Base-by-base conservation (phyloP, 345 rosid genomes). In the Atalantia buxifolia region DNA sequence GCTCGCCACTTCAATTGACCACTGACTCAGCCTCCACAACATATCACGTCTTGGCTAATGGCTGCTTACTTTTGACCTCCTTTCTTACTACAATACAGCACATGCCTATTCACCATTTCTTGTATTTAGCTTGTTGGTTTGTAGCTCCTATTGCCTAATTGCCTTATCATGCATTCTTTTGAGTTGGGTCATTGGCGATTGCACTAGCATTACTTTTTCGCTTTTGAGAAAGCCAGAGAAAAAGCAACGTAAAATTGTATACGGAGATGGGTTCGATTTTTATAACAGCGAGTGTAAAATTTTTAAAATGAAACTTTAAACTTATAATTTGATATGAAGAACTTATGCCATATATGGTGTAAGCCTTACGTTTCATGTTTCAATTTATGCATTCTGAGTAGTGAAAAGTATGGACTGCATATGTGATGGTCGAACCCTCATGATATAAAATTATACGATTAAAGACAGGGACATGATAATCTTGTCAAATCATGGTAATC, bases 21-120 rank as follows among this genome's bases (percentile, higher is more conserved):
- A 76, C 80, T 77, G 89, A 88, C 85, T 86, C 91, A 84, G 75
- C 83, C 74, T 84, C 91, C 91, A 86, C 79, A 45, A 28, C 1
- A 0, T 40, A 1, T 72, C 74, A 55, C 61, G 40, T 83, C 81
- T 70, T 2, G 28, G 50, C 59, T 61, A 53, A 53, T 53, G 57
- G 22, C 22, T 53, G 5, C 57, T 53, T 19, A 8, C 28, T 21
- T 9, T 50, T 74, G 22, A 12, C 72, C 28, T 30, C 19, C 24
- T 59, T 59, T 73, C 35, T 59, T 38, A 36, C 66, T 56, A 57
- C 16, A 59, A 14, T 57, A 59, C 55, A 25, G 38, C 55, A 13
- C 28, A 4, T 71, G 42, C 76, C 64, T 1, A 62, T 61, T 62
- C 69, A 62, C 42, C 57, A 75, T 9, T 57, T 21, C 61, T 45